Base-by-base conservation (phyloP, 148 eudicot species). In the Limonium bicolor region DNA sequence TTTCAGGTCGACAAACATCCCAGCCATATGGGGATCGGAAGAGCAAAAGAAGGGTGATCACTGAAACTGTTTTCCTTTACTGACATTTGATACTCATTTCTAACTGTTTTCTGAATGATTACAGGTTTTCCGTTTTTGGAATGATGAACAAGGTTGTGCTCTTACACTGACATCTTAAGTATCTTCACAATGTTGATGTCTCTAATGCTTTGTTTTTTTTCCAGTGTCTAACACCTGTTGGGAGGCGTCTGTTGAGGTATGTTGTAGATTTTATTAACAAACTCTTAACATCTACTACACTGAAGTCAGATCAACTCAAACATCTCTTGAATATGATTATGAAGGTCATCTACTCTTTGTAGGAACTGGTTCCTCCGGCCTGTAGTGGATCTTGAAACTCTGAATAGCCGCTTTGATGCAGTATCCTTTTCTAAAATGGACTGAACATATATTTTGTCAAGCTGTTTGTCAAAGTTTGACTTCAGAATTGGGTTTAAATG, bases 321-420 rank as follows among this genome's bases (percentile, higher is more conserved):
- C n/a, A n/a, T n/a, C n/a, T n/a, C n/a, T n/a, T n/a, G n/a, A n/a
- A n/a, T n/a, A n/a, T n/a, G n/a, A n/a, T n/a, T n/a, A n/a, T n/a
- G n/a, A n/a, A n/a, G n/a, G n/a, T n/a, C n/a, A n/a, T n/a, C n/a
- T n/a, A n/a, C n/a, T n/a, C 51, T 55, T 25, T 48, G 58, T 56
- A 90, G 99, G 74, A 74, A 53, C 71, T 90, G 99, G 99, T 90
- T 90, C 69, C 71, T 90, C 53, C 77, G 88, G 71, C 99, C 99
- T 14, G 69, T 80, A 47, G 65, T 90, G 37, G 85, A 84, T 62
- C 65, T 84, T 63, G 84, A 90, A 39, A 74, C 39, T 47, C 54
- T 90, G 59, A 80, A 77, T 43, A 54, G 56, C 33, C 99, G 99
- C 51, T 82, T 90, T 36, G 73, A 84, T 80, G 81, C 80, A 59